A percentile compares a stretch with the other conserved stretches of the same genome.
phyloP scores from a whole-genome alignment of 2,329 filamentous ascomycete species.

The Didymellaceae sp. region DNA sequence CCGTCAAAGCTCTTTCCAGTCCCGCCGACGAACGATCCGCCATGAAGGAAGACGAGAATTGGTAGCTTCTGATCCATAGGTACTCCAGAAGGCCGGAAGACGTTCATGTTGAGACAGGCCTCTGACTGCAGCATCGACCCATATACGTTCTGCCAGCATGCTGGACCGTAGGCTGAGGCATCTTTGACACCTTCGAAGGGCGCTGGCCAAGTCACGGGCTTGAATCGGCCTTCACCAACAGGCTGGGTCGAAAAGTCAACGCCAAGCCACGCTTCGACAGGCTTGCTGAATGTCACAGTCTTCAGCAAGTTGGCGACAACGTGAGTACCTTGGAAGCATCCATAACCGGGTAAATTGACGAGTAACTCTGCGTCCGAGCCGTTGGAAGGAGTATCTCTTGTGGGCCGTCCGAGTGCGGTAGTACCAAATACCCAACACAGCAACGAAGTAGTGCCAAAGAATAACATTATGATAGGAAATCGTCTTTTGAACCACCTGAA shows the following conservation, averaged over 20 bases:
- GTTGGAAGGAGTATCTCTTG: conserved; percentile 12
- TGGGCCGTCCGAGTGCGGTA: conserved; percentile 2
- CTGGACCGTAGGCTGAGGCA: conserved; percentile 51
- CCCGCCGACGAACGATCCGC: conserved; percentile 40
- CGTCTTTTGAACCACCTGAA: conserved; percentile 26
- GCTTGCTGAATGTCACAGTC: conserved; percentile 38
- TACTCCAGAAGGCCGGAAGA: conserved; percentile 39
- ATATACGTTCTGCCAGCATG: conserved; percentile 54
- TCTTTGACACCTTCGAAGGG: conserved; percentile 51
- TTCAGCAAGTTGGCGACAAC: conserved; percentile 45
- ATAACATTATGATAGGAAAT: conserved; percentile 28
- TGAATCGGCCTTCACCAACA: conserved; percentile 51
- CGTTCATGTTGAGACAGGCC: conserved; percentile 44
- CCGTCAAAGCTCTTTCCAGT: conserved; percentile 44
- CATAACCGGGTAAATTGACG: conserved; percentile 49
- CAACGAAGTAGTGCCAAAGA: conserved; percentile 24
- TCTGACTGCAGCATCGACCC: conserved; percentile 35
- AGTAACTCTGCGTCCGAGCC: conserved; percentile 25
- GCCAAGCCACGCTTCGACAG: conserved; percentile 58
- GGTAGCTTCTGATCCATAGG: conserved; percentile 39
- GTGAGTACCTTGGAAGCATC: conserved; percentile 50
- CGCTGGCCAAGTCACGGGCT: conserved; percentile 50
- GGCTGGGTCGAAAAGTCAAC: conserved; percentile 56
- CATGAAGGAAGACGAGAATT: conserved; percentile 41
- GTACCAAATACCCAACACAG: conserved; percentile 34